Evolutionary conservation across 78 protist genomes (phyloP), one percentile per base, ranked within the genome.

Genomic region (Dictyostelium capitatum): DNA sequence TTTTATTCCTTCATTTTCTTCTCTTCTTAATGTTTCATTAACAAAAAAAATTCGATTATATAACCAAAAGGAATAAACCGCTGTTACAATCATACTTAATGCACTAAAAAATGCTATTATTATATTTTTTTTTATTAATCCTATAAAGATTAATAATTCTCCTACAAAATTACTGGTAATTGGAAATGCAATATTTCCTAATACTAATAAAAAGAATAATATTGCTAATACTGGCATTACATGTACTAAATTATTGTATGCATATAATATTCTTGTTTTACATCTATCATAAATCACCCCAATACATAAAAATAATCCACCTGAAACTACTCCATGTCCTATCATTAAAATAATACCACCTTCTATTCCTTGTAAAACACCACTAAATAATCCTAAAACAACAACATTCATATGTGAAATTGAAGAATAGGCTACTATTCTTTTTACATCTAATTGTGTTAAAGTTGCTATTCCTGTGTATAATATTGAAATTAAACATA

Each of bases 131-230:
- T 69, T 69, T 69, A 41, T 41, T 69, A 69, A 69, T 69, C 78
- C 78, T 37, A 69, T 69, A 69, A 69, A 69, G 5, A 41, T 69
- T 37, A 69, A 37, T 69, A 69, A 69, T 41, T 69, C 78, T 41
- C 78, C 78, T 25, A 41, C 78, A 69, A 69, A 69, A 41, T 28
- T 69, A 69, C 78, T 69, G 0, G 78, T 69, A 30, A 69, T 12
- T 69, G 78, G 78, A 41, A 69, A 69, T 69, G 78, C 78, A 14
- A 69, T 69, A 69, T 69, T 69, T 69, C 47, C 78, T 69, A 69
- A 41, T 37, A 69, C n/a, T 37, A 69, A 41, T 69, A 69, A 69
- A 69, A 69, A 69, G 3, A 69, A 69, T 37, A 37, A 69, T 69
- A 69, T 12, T 15, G 53, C 50, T 19, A 69, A 15, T 69, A 69